Conservation (phyloP, 306 rosid genomes). For the Arachis stenosperma region DNA sequence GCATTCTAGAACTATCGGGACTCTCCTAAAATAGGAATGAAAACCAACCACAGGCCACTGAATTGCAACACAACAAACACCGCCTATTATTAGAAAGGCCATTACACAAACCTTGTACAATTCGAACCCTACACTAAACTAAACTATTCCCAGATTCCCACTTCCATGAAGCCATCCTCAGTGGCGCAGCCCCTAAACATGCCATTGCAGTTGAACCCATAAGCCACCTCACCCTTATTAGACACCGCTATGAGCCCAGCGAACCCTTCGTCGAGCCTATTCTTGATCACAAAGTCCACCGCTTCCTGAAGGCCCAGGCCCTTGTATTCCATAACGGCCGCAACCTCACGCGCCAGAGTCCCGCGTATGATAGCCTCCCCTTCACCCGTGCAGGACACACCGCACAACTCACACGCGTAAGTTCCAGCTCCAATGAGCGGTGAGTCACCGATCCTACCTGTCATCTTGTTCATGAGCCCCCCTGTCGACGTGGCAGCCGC, state of each 20-base stretch:
- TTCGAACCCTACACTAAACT: neutral
- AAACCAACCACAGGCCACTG: neutral
- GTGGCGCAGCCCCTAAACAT: slow-evolving; percentile 90
- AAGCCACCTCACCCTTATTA: slow-evolving; percentile 76
- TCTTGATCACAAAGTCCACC: slow-evolving; percentile 71
- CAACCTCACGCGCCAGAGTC: slow-evolving; percentile 90
- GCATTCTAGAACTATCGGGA: neutral
- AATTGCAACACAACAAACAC: neutral
- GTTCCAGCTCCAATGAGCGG: slow-evolving; percentile 90
- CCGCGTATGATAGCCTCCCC: slow-evolving; percentile 96
- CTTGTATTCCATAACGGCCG: slow-evolving; percentile 94
- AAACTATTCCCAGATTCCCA: slow-evolving; percentile 73
- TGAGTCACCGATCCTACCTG: slow-evolving; percentile 86
- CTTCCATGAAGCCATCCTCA: slow-evolving; percentile 89
- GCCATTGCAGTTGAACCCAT: slow-evolving; percentile 76
- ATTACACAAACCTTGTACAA: neutral
- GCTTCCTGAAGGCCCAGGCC: slow-evolving; percentile 78
- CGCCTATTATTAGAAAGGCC: neutral
- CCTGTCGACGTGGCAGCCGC: slow-evolving; percentile 95
- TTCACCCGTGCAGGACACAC: slow-evolving; percentile 92
- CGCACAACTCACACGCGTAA: slow-evolving; percentile 81
- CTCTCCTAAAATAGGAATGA: neutral
- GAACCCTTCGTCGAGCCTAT: slow-evolving; percentile 77
- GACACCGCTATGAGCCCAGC: slow-evolving; percentile 96
- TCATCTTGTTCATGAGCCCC: slow-evolving; percentile 86